phyloP scores from a whole-genome alignment of 2,329 filamentous ascomycete species.

The Ophiostoma sp. region DNA sequence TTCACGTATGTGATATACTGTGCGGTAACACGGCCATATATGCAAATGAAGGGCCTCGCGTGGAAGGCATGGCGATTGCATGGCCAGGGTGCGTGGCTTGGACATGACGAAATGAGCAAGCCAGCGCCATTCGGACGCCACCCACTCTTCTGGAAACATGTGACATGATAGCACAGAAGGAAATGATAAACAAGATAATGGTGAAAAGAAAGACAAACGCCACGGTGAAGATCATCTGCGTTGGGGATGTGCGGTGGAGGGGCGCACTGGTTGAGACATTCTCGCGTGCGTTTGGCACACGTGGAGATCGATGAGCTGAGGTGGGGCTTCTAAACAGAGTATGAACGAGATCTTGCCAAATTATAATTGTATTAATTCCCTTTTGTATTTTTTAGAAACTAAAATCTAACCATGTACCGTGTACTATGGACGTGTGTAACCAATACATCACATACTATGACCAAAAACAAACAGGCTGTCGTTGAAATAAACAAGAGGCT shows the following conservation, averaged over 20 bases:
- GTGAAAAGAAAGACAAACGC: background rate
- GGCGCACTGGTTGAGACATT: constrained; percentile 6
- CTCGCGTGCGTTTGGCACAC: constrained; percentile 13
- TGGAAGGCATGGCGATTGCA: background rate
- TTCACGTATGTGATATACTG: too few species aligned
- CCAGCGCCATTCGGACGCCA: background rate
- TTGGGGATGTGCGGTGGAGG: constrained; percentile 1
- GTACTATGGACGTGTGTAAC: background rate
- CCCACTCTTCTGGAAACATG: background rate
- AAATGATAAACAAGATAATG: background rate
- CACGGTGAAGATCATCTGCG: background rate
- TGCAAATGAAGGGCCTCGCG: background rate
- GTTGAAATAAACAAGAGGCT: background rate
- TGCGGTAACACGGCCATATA: background rate
- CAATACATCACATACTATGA: background rate
- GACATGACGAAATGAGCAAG: background rate
- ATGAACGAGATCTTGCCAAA: too few species aligned
- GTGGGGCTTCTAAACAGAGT: background rate
- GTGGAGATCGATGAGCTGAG: background rate
- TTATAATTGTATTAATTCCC: background rate
- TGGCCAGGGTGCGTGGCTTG: background rate
- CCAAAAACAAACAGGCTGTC: background rate
- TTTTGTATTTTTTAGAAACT: background rate
- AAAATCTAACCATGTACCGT: background rate
- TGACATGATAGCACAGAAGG: background rate